Evolutionary conservation across 2,329 filamentous ascomycete species (phyloP), one percentile per base, ranked within the genome.

Genomic region (Paramyrothecium roridum): DNA sequence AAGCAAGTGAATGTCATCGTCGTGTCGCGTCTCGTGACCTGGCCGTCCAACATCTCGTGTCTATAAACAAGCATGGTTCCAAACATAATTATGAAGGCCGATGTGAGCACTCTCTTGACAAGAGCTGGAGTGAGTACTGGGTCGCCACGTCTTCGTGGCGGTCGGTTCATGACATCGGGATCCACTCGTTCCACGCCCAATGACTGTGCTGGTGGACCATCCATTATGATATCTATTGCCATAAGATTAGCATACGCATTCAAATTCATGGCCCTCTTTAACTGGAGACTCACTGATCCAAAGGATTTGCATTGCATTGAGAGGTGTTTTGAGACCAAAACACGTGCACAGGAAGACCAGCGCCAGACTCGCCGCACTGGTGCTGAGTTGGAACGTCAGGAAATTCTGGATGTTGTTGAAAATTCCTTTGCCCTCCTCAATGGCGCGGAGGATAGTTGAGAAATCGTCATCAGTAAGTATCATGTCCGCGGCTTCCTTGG

Each of bases 331-430:
- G 76, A 96, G 95, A 43, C 95, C 95, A 58, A 97, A 82, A 63
- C 91, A 89, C 30, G 92, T 97, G 79, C 93, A 97, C 66, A 99
- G 74, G 62, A 99, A 85, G 19, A 99, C 95, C 53, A 99, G 80
- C 56, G 90, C 91, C 62, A 99, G 79, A 58, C 95, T 92, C 54
- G 96, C 95, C 20, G 96, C 95, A 70, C 92, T 97, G 50, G 95
- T 99, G 73, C 93, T 97, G 56, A 99, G 83, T 76, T 99, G 96
- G 75, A 99, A 99, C 0, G 95, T 98, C 60, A 99, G 82, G 75
- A 99, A 99, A 73, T 99, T 99, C 70, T 99, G 95, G 62, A 99
- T 98, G 72, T 99, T 99, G 82, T 95, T 96, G 75, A 99, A 99
- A 63, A 99, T 99, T 54, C 93, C 95, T 73, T 99, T 99, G 73